Evolutionary conservation across 2,329 filamentous ascomycete species (phyloP).

Genomic region (Aspergillus brasiliensis): DNA sequence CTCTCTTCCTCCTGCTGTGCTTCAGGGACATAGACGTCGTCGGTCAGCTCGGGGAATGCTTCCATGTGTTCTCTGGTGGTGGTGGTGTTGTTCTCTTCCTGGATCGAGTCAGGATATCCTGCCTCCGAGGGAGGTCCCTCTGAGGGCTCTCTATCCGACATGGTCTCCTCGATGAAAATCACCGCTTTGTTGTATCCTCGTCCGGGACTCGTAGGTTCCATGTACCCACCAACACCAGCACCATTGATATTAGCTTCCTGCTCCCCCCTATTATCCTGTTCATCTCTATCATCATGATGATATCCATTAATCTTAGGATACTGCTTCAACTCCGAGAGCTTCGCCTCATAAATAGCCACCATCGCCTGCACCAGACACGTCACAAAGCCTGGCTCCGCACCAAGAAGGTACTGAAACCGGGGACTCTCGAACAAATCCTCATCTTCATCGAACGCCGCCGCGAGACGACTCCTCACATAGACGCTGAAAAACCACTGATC

Average conservation of each 20-base stretch:
- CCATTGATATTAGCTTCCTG: background rate
- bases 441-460: conserved; percentile 2
- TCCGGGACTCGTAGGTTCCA: background rate
- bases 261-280: background rate
- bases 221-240: background rate
- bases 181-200: conserved; percentile 1
- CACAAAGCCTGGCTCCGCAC: background rate
- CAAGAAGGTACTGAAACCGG: conserved; percentile 3
- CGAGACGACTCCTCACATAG: background rate
- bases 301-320: background rate
- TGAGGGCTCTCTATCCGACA: background rate
- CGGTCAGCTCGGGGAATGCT: background rate
- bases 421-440: conserved; percentile 4
- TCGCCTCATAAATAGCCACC: conserved; percentile 3
- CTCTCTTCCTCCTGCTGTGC: background rate
- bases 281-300: background rate
- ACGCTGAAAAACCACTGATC: conserved; percentile 4
- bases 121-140: background rate
- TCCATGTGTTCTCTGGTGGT: background rate
- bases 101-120: background rate
- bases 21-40: background rate
- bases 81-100: background rate
- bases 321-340: conserved; percentile 1
- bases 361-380: conserved; percentile 3
- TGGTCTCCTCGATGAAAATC: background rate